phyloP scores from a whole-genome alignment of 495 filamentous ascomycete genomes.

The Xylaria curta region DNA sequence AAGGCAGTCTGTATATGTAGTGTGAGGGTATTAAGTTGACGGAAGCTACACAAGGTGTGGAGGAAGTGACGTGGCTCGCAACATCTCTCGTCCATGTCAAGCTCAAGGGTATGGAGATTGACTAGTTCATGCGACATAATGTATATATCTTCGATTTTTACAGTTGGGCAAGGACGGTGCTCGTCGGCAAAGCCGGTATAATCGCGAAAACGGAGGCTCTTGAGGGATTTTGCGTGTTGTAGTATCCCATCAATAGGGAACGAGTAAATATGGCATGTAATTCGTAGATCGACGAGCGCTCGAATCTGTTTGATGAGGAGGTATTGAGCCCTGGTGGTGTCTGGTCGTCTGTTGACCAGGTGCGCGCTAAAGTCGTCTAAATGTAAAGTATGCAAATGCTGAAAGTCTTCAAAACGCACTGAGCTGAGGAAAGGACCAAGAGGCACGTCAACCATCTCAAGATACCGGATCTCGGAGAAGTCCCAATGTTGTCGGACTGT shows the following conservation, averaged over 20 bases:
- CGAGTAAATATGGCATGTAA: conserved; percentile 33
- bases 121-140: conserved; percentile 28
- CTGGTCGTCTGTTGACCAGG: conserved; percentile 26
- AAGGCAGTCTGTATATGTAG: conserved; percentile 41
- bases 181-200: conserved; percentile 39
- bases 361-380: conserved; percentile 39
- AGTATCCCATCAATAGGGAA: conserved; percentile 36
- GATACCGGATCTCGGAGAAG: conserved; percentile 36
- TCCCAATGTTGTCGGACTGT: conserved; percentile 40
- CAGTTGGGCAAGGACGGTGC: conserved; percentile 33
- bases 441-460: conserved; percentile 41
- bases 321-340: conserved; percentile 33
- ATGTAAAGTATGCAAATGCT: conserved; percentile 31
- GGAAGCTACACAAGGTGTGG: conserved; percentile 28
- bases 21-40: conserved; percentile 29
- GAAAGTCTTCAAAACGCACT: conserved; percentile 31
- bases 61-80: conserved; percentile 30
- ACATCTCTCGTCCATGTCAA: conserved; percentile 36
- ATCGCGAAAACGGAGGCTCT: conserved; percentile 36
- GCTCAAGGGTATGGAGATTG: conserved; percentile 31
- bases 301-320: conserved; percentile 32
- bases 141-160: conserved; percentile 29
- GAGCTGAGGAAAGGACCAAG: conserved; percentile 39
- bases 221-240: conserved; percentile 33
- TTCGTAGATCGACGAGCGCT: conserved; percentile 30